Evolutionary conservation across 129 eudicot species (phyloP).

Genomic region (Artemisia tridentata): DNA sequence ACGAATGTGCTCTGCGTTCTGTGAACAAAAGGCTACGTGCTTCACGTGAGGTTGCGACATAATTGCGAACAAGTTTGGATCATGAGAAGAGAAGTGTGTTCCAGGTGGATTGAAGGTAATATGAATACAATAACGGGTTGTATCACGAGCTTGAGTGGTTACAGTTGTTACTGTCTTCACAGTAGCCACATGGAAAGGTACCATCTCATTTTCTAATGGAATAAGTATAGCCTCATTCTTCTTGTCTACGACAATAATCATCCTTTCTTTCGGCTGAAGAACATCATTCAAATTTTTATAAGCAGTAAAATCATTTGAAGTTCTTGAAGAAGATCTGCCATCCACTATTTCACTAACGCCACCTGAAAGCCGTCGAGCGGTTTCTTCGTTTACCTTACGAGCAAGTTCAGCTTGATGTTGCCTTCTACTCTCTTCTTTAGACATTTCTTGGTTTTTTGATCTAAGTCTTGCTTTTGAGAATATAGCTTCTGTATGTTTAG

Average conservation of each 20-base stretch:
- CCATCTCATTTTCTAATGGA: background rate
- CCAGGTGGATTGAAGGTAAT: conserved; percentile 40
- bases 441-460: conserved; percentile 54
- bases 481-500: conserved; percentile 22
- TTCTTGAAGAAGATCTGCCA: conserved; percentile 33
- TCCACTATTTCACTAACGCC: conserved; percentile 39
- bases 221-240: background rate
- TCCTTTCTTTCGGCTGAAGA: background rate
- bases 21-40: conserved; percentile 36
- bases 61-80: conserved; percentile 28
- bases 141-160: conserved; percentile 41
- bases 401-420: conserved; percentile 72
- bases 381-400: conserved; percentile 53
- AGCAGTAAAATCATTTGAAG: conserved; percentile 27
- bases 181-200: conserved; percentile 17
- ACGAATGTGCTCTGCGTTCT: conserved; percentile 41
- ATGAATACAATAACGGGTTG: conserved; percentile 30
- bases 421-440: conserved; percentile 56
- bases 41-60: conserved; percentile 32
- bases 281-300: background rate
- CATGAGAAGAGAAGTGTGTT: conserved; percentile 36
- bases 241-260: background rate
- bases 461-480: conserved; percentile 44
- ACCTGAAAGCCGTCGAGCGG: conserved; percentile 55
- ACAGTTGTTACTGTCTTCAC: conserved; percentile 47